Evolutionary conservation across 1,284 basidiomycete genomes (phyloP), one percentile per base, ranked within the genome.

Genomic region (Microbotryum saponariae): DNA sequence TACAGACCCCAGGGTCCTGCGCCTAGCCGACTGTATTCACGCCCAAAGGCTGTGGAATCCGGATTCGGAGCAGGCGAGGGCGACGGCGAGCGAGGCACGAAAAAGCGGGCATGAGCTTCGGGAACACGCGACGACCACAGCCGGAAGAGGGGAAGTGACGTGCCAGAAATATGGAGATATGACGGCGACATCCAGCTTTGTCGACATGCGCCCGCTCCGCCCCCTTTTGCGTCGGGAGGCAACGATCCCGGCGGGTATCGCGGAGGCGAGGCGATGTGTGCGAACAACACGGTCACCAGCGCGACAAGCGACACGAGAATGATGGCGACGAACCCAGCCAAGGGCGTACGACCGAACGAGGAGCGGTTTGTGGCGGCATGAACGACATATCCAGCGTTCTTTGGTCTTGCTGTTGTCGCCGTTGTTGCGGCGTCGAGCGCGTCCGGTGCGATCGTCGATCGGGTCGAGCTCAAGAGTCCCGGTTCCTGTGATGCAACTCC

Each of bases 131-230:
- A 42, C 37, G 37, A 42, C 37, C 37, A 42, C 37, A 42, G 37
- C 10, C 37, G 37, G 14, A 16, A 42, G 88, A 85, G 37, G 18
- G 37, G 37, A 42, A 42, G 37, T 42, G 37, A 42, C 37, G 37
- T 42, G 76, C 78, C 48, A 77, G 72, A 70, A 86, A 71, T 85
- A 44, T 86, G 80, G 29, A 75, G 61, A 75, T 97, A 98, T 6
- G 87, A 87, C 1, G 93, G 94, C 6, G 83, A 88, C 96, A 98
- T 98, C 80, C 85, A 92, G 63, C 91, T 91, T 94, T 98, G 98
- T 58, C 89, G 85, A 77, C 94, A 99, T 81, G 60, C 45, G 31
- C 63, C 69, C 1, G 68, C 61, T 12, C 66, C 63, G 6, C 49
- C 48, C 1, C 68, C 68, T 21, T 63, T 55, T 1, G 68, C 65